phyloP scores from a whole-genome alignment of 2,329 filamentous ascomycete species.

The Clonostachys sp. region DNA sequence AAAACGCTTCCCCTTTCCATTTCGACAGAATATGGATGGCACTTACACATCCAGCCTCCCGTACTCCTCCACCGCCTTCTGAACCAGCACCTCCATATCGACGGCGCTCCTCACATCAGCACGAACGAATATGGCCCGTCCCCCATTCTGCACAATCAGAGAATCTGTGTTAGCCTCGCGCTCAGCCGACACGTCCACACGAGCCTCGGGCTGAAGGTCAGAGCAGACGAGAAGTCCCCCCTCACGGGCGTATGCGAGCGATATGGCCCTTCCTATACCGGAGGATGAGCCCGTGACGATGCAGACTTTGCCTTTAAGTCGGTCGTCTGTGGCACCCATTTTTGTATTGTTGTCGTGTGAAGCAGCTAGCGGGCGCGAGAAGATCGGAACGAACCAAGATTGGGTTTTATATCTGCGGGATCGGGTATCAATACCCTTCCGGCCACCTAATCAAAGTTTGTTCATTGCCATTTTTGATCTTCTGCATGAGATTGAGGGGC shows the following conservation, averaged over 20 bases:
- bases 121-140: slow-evolving; percentile 32
- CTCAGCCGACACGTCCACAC: slow-evolving; percentile 4
- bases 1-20: slow-evolving; percentile 15
- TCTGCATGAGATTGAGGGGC: too few relatives aligned
- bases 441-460: too few relatives aligned
- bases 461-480: too few relatives aligned
- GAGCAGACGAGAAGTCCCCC: slow-evolving; percentile 36
- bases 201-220: slow-evolving; percentile 24
- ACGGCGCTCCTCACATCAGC: slow-evolving; percentile 31
- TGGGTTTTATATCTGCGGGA: too few relatives aligned
- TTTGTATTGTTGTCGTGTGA: too few relatives aligned
- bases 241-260: slow-evolving; percentile 29
- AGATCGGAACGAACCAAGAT: too few relatives aligned
- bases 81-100: slow-evolving; percentile 28
- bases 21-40: slow-evolving; percentile 12
- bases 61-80: slow-evolving; percentile 22
- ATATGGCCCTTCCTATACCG: slow-evolving; percentile 27
- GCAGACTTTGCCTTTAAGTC: background rate
- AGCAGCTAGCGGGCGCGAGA: too few relatives aligned
- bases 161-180: slow-evolving; percentile 22
- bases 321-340: background rate
- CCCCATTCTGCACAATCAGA: slow-evolving; percentile 23
- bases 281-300: slow-evolving; percentile 4
- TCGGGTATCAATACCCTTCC: too few relatives aligned
- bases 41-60: slow-evolving; percentile 37